A percentile compares a stretch with the other conserved stretches of the same genome.
phyloP scores from a whole-genome alignment of 805 yeast species.

The Teunomyces gatunensis region DNA sequence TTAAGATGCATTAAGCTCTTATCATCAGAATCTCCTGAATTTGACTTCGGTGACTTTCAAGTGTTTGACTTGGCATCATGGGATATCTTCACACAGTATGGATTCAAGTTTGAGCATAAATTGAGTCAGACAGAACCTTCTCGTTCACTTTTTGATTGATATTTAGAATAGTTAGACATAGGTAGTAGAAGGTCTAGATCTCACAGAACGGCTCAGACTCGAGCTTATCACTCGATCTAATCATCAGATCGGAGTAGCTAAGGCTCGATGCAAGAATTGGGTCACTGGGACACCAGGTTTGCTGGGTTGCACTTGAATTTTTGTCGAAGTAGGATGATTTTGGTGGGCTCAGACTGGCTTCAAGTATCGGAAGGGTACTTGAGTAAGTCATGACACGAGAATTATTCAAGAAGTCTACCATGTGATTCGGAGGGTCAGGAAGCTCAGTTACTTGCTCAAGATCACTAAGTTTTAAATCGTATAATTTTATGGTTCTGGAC shows the following conservation, averaged over 20 bases:
- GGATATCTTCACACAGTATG: constrained; percentile 39
- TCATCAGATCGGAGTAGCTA: neutral
- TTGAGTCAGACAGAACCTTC: constrained; percentile 32
- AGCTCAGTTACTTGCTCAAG: neutral
- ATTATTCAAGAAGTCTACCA: constrained; percentile 1
- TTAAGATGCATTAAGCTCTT: constrained; percentile 21
- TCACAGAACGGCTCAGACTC: constrained; percentile 1
- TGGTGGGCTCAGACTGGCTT: neutral
- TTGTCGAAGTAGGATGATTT: neutral
- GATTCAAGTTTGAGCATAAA: constrained; percentile 35
- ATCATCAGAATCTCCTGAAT: constrained; percentile 9
- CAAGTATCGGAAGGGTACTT: neutral
- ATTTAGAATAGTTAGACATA: neutral
- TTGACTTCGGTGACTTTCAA: constrained; percentile 38
- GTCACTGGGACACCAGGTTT: neutral
- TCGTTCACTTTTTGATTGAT: constrained; percentile 8
- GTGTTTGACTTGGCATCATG: constrained; percentile 41
- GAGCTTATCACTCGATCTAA: constrained; percentile 1
- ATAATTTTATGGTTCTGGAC: constrained; percentile 12
- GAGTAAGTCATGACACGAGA: neutral
- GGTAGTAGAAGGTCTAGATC: neutral
- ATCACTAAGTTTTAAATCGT: constrained; percentile 6
- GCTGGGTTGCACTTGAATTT: neutral
- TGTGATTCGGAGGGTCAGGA: neutral
- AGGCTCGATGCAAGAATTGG: constrained; percentile 2